phyloP scores from a whole-genome alignment of 2,329 filamentous ascomycete genomes.

The Daldinia sp. region DNA sequence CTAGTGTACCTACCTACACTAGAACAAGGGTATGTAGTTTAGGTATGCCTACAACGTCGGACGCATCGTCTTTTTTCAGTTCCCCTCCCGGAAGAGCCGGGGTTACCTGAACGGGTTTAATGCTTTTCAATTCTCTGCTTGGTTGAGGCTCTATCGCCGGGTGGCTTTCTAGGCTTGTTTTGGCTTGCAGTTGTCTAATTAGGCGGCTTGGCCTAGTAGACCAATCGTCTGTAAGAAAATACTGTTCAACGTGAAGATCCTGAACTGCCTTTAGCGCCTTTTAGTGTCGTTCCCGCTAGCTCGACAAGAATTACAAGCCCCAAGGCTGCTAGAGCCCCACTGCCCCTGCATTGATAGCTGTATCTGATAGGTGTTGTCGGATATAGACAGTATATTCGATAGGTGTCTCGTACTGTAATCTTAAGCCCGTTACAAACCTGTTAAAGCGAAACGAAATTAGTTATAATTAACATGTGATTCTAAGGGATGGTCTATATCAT shows the following conservation, averaged over 20 bases:
- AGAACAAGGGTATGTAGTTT: no score
- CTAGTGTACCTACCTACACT: no score
- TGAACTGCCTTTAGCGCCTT: no score
- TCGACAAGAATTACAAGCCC: conserved; percentile 7
- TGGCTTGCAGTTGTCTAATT: conserved; percentile 14
- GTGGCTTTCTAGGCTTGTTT: conserved; percentile 17
- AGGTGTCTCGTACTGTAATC: conserved; percentile 8
- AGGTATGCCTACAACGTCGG: conserved; percentile 8
- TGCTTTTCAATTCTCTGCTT: background rate
- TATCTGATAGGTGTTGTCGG: background rate
- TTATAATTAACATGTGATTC: conserved; percentile 27
- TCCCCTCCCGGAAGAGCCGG: background rate
- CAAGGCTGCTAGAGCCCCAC: conserved; percentile 26
- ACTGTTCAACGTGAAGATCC: conserved; percentile 6
- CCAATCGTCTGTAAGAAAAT: conserved; percentile 13
- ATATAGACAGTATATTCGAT: conserved; percentile 8
- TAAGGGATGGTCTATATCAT: background rate
- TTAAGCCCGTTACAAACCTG: no score
- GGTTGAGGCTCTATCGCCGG: conserved; percentile 26
- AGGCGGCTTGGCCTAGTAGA: conserved; percentile 10
- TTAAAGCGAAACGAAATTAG: conserved; percentile 15
- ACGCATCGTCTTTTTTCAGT: conserved; percentile 2
- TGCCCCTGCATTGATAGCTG: conserved; percentile 30
- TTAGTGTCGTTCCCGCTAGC: conserved; percentile 6
- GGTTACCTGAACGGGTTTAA: conserved; percentile 2